phyloP scores from a whole-genome alignment of 139 green algal species.

The Raphidocelis subcapitata region DNA sequence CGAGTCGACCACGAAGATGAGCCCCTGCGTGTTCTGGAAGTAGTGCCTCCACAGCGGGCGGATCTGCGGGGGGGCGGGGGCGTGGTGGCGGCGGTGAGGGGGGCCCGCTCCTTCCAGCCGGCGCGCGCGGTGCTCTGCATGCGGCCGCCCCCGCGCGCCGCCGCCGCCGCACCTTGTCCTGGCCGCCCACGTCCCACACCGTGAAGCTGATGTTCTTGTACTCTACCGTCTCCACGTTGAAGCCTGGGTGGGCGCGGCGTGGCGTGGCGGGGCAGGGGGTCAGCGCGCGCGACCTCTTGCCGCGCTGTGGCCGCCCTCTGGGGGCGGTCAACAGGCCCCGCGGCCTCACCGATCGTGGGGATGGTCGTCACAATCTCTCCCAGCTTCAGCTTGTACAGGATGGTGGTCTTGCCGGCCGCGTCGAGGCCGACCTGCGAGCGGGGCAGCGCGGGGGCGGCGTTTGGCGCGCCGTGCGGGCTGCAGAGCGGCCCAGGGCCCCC shows the following conservation, averaged over 20 bases:
- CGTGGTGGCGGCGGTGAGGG: constrained; percentile 2
- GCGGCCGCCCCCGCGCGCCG: no score
- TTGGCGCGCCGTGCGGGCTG: not conserved
- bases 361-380: constrained; percentile 99
- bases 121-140: not conserved
- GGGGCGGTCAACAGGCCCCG: constrained; percentile 9
- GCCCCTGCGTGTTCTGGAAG: constrained; percentile 98
- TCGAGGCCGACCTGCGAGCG: constrained; percentile 89
- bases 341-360: constrained; percentile 96
- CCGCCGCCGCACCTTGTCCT: constrained; percentile 84
- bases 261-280: not conserved
- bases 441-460: not conserved
- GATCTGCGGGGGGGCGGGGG: constrained; percentile 33
- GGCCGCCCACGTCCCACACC: constrained; percentile 94
- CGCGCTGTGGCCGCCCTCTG: no score
- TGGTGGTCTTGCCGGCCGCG: constrained; percentile 98
- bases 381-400: constrained; percentile 99
- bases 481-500: no score
- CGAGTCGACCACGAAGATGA: constrained; percentile 99
- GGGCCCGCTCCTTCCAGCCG: constrained; percentile 6
- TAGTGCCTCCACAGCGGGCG: constrained; percentile 88
- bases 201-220: constrained; percentile 99
- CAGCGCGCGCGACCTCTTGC: no score
- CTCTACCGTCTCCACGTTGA: constrained; percentile 98
- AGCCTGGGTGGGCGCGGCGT: constrained; percentile 63